These are phyloP conservation scores for Fusarium hostae DNA, from an alignment of 2,329 filamentous ascomycete species.

Conservation along the genomic window DNA sequence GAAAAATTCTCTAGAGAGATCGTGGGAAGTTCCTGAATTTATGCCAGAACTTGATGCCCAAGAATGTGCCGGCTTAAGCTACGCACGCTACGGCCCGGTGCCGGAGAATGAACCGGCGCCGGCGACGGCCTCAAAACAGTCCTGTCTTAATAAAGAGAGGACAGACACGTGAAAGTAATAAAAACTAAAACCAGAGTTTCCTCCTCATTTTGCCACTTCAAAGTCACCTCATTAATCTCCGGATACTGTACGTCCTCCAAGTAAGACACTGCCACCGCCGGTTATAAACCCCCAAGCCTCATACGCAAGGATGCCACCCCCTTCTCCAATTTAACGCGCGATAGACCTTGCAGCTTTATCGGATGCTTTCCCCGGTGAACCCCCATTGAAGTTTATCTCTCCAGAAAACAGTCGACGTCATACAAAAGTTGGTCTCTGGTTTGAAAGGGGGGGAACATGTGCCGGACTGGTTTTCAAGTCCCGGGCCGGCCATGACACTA, in stretches of 20 bases:
- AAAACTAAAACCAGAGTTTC: not conserved
- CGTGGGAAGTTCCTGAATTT: not conserved
- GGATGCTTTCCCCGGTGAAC: constrained; percentile 5
- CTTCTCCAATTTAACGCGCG: not conserved
- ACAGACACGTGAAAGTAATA: not conserved
- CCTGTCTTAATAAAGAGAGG: not conserved
- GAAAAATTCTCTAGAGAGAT: not conserved
- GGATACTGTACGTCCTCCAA: not conserved
- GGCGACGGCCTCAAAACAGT: not conserved
- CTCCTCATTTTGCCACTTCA: not conserved
- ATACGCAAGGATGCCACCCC: not conserved
- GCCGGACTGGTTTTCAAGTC: constrained; percentile 1
- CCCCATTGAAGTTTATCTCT: not conserved
- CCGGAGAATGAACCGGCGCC: constrained; percentile 14
- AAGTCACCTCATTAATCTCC: not conserved
- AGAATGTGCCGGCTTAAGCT: constrained; percentile 1
- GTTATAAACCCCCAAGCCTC: constrained; percentile 1
- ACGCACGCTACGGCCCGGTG: constrained; percentile 10
- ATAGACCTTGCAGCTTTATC: constrained; percentile 2
- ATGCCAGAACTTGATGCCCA: not conserved
- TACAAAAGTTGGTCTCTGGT: not conserved
- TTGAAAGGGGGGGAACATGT: not conserved
- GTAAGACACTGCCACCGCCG: constrained; percentile 16
- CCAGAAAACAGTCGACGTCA: constrained; percentile 12
- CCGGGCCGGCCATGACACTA: constrained; percentile 11